These are phyloP conservation scores for Sarocladium strictum DNA, from an alignment of 2,329 filamentous ascomycete genomes.

Conservation along the genomic window DNA sequence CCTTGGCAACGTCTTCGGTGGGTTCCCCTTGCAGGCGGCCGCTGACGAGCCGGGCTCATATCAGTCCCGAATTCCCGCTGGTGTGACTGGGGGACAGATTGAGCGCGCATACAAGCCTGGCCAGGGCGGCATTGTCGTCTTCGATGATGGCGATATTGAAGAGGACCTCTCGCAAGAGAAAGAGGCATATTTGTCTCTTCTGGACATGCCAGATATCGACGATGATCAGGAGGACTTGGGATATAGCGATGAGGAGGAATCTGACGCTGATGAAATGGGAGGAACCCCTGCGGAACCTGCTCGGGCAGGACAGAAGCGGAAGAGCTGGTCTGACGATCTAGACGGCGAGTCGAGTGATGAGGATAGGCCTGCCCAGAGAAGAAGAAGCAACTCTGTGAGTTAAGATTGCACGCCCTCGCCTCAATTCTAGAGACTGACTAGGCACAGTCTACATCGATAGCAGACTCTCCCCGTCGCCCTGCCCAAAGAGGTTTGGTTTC, in stretches of 20 bases:
- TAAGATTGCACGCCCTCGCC: not conserved
- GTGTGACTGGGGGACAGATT: slow-evolving; percentile 69
- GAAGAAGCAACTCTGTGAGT: slow-evolving; percentile 81
- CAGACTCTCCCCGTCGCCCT: slow-evolving; percentile 56
- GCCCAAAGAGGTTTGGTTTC: slow-evolving; percentile 55
- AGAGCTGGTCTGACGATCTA: slow-evolving; percentile 68
- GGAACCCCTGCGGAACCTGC: slow-evolving; percentile 27
- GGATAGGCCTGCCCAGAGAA: slow-evolving; percentile 69
- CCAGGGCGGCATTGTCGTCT: slow-evolving; percentile 84
- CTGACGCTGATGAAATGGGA: slow-evolving; percentile 39
- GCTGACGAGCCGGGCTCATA: slow-evolving; percentile 40
- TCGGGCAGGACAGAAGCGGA: slow-evolving; percentile 62
- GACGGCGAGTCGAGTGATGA: slow-evolving; percentile 67
- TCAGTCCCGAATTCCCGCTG: slow-evolving; percentile 49
- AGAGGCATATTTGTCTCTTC: slow-evolving; percentile 77
- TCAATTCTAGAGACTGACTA: slow-evolving; percentile 11
- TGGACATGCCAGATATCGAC: slow-evolving; percentile 86
- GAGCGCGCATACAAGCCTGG: slow-evolving; percentile 67
- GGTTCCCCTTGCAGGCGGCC: slow-evolving; percentile 51
- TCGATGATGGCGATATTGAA: slow-evolving; percentile 93
- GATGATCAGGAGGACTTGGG: slow-evolving; percentile 64
- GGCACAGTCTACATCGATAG: slow-evolving; percentile 57
- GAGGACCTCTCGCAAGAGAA: slow-evolving; percentile 69
- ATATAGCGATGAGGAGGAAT: slow-evolving; percentile 45
- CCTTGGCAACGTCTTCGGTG: slow-evolving; percentile 84